Percentiles rank a stretch among this genome's conserved stretches.
Conservation (phyloP, 805 yeast genomes). For the Suhomyces tanzawaensis region DNA sequence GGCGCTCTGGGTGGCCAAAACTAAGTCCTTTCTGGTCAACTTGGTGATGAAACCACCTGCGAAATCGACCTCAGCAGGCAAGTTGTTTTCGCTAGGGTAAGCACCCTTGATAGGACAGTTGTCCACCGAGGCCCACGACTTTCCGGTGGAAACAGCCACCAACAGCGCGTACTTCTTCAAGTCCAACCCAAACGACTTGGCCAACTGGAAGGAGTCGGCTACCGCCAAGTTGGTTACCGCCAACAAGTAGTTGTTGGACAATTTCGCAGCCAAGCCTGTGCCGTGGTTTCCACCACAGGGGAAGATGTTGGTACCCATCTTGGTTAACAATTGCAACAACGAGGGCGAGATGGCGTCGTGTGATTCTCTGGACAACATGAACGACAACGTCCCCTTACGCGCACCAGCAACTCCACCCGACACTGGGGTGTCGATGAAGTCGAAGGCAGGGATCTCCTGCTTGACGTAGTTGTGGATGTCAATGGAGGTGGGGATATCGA, state of each 20-base stretch:
- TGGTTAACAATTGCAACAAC: slow-evolving; percentile 29
- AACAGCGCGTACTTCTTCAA: slow-evolving; percentile 46
- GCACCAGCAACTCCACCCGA: slow-evolving; percentile 59
- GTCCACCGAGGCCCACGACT: slow-evolving; percentile 54
- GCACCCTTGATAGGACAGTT: slow-evolving; percentile 54
- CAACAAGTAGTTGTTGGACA: slow-evolving; percentile 51
- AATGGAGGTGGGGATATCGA: slow-evolving; percentile 48
- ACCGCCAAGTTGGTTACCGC: slow-evolving; percentile 55
- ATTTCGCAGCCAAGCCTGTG: slow-evolving; percentile 53
- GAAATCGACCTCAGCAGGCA: slow-evolving; percentile 47
- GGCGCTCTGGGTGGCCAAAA: slow-evolving; percentile 41
- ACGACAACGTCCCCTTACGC: slow-evolving; percentile 47
- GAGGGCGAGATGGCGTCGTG: slow-evolving; percentile 27
- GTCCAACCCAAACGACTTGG: slow-evolving; percentile 48
- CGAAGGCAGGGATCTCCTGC: slow-evolving; percentile 30
- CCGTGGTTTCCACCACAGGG: slow-evolving; percentile 50
- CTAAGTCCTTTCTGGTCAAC: slow-evolving; percentile 44
- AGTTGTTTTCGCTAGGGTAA: slow-evolving; percentile 32
- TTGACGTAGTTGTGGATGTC: slow-evolving; percentile 37
- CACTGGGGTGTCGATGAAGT: slow-evolving; percentile 55
- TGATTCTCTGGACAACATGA: slow-evolving; percentile 46
- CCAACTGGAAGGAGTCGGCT: slow-evolving; percentile 54
- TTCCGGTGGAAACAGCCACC: slow-evolving; percentile 52
- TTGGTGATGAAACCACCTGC: slow-evolving; percentile 50
- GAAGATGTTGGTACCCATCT: slow-evolving; percentile 50